Conservation (phyloP, 148 eudicot species). For the Mesembryanthemum crystallinum region DNA sequence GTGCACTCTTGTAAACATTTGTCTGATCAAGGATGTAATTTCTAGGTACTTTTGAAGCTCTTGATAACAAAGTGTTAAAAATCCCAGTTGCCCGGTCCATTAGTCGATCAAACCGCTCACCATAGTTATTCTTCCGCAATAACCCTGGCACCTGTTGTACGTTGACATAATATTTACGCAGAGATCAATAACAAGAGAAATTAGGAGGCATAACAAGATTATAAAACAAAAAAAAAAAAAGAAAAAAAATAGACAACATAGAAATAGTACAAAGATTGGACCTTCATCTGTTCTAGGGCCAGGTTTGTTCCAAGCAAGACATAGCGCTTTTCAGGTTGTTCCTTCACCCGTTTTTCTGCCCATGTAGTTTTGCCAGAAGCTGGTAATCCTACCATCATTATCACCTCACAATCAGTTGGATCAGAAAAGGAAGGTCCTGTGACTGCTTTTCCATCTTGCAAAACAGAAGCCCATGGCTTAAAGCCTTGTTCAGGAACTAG, state of each 20-base stretch:
- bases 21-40: conserved; percentile 68
- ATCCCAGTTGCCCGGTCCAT: conserved; percentile 59
- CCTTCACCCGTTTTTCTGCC: conserved; percentile 61
- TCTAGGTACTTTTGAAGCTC: conserved; percentile 54
- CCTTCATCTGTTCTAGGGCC: conserved; percentile 75
- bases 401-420: conserved; percentile 39
- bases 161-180: neutral
- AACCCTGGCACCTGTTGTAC: conserved; percentile 55
- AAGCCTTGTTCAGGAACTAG: conserved; percentile 52
- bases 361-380: conserved; percentile 77
- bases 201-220: neutral
- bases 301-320: conserved; percentile 64
- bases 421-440: conserved; percentile 48
- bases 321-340: conserved; percentile 64
- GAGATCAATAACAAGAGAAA: neutral
- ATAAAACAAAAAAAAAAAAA: neutral
- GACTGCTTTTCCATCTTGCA: conserved; percentile 42
- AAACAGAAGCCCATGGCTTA: conserved; percentile 60
- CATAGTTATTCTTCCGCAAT: conserved; percentile 43
- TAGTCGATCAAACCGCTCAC: conserved; percentile 53
- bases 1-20: conserved; percentile 66
- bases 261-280: neutral
- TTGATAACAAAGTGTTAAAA: conserved; percentile 51
- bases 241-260: no score
- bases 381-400: conserved; percentile 73